These are phyloP conservation scores for Chaetothyriales sp. DNA, from an alignment of 2,329 filamentous ascomycete species.

Conservation along the genomic window DNA sequence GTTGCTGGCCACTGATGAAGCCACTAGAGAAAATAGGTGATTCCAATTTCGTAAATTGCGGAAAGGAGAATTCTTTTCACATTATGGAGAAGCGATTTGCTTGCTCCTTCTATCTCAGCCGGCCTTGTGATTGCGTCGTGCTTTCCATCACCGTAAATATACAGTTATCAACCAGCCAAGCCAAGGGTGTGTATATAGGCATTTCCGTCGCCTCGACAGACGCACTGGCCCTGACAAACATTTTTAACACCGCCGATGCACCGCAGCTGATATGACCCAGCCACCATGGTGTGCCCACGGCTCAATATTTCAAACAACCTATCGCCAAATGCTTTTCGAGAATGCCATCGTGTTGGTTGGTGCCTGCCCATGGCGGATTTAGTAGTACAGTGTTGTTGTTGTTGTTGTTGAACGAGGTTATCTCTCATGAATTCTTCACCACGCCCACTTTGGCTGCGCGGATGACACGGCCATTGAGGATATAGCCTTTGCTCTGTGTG, in stretches of 20 bases:
- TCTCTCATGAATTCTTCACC: conserved; percentile 55
- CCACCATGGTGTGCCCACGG: not conserved
- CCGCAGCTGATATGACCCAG: not conserved
- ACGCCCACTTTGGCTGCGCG: conserved; percentile 92
- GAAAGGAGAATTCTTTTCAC: not conserved
- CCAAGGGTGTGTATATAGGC: too few relatives aligned
- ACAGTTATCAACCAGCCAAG: not conserved
- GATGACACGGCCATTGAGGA: conserved; percentile 75
- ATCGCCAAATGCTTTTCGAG: not conserved
- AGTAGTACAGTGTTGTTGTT: not conserved
- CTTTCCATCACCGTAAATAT: not conserved
- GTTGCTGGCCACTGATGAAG: too few relatives aligned
- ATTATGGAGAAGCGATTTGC: not conserved
- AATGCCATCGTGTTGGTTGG: not conserved
- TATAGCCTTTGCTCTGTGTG: conserved; percentile 91
- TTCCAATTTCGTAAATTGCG: not conserved
- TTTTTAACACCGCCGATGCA: not conserved
- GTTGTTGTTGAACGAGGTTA: not conserved
- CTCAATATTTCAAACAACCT: not conserved
- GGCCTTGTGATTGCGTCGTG: too few relatives aligned
- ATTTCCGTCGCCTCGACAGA: not conserved
- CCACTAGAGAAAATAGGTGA: too few relatives aligned
- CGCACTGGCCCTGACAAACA: too few relatives aligned
- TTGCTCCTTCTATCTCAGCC: not conserved
- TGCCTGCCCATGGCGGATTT: not conserved